Conservation (phyloP, 768 basidiomycete genomes). For the Auriscalpium vulgare region DNA sequence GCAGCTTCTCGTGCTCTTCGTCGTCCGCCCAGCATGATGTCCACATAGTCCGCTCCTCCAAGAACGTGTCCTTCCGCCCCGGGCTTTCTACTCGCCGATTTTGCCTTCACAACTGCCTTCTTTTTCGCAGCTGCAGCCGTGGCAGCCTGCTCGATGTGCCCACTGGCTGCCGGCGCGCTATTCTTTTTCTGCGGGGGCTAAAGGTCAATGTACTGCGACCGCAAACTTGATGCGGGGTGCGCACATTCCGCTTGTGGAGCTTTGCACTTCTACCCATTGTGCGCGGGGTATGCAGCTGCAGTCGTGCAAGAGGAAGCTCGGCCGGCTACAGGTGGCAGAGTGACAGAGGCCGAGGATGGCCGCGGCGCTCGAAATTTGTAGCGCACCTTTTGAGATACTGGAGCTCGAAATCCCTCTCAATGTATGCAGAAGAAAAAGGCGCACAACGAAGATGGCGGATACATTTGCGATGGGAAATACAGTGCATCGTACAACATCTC, state of each 20-base stretch:
- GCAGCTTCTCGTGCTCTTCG: slow-evolving; percentile 62
- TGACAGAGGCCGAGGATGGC: no score
- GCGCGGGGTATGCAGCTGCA: no score
- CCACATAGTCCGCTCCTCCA: slow-evolving; percentile 72
- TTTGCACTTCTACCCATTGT: slow-evolving; percentile 63
- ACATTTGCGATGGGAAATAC: no score
- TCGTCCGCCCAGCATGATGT: slow-evolving; percentile 63
- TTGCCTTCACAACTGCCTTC: slow-evolving; percentile 40
- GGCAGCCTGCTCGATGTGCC: slow-evolving; percentile 12
- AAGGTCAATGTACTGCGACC: background rate
- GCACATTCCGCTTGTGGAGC: slow-evolving; percentile 51
- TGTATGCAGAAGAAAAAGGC: no score
- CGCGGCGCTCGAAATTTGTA: no score
- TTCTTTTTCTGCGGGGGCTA: slow-evolving; percentile 20
- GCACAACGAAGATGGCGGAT: no score
- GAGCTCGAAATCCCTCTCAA: no score
- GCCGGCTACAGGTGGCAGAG: no score
- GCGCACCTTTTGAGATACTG: no score
- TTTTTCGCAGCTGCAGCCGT: slow-evolving; percentile 31
- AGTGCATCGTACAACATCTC: no score
- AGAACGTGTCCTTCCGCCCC: slow-evolving; percentile 38
- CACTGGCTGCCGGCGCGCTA: slow-evolving; percentile 2
- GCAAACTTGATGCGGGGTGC: no score
- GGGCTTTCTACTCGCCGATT: slow-evolving; percentile 19
- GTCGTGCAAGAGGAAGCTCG: no score